These are phyloP conservation scores for Hymenoscyphus fraxineus DNA, from an alignment of 2,329 filamentous ascomycete species.

Conservation along the genomic window DNA sequence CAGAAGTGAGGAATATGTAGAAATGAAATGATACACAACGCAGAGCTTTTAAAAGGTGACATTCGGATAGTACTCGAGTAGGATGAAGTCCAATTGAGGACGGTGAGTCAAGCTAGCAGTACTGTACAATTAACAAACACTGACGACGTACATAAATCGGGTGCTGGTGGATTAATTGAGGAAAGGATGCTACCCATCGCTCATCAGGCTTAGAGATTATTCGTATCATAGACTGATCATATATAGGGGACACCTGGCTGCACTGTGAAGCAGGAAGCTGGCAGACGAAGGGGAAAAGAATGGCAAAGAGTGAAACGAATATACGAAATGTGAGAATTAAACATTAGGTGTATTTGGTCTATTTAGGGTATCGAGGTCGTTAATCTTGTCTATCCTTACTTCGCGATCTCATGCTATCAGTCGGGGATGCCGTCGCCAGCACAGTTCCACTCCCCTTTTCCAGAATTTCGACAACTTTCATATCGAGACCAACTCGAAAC, in stretches of 20 bases:
- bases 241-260: background rate
- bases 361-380: conserved; percentile 5
- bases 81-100: too few relatives aligned
- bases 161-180: too few relatives aligned
- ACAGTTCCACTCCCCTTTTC: background rate
- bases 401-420: conserved; percentile 18
- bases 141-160: too few relatives aligned
- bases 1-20: too few relatives aligned
- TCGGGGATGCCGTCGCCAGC: conserved; percentile 5
- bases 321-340: background rate
- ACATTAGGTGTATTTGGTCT: background rate
- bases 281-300: background rate
- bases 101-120: too few relatives aligned
- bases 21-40: too few relatives aligned
- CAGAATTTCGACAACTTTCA: conserved; percentile 63
- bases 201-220: too few relatives aligned
- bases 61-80: too few relatives aligned
- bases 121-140: too few relatives aligned
- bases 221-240: background rate
- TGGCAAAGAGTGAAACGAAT: background rate
- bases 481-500: conserved; percentile 80
- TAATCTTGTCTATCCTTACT: conserved; percentile 32
- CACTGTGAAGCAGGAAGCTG: too few relatives aligned
- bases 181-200: too few relatives aligned
- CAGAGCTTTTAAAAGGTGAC: too few relatives aligned